A percentile compares a stretch with the other conserved stretches of the same genome.
Evolutionary conservation across 352 stramenopile species (phyloP).

Genomic region (Globisporangium apiculatum): DNA sequence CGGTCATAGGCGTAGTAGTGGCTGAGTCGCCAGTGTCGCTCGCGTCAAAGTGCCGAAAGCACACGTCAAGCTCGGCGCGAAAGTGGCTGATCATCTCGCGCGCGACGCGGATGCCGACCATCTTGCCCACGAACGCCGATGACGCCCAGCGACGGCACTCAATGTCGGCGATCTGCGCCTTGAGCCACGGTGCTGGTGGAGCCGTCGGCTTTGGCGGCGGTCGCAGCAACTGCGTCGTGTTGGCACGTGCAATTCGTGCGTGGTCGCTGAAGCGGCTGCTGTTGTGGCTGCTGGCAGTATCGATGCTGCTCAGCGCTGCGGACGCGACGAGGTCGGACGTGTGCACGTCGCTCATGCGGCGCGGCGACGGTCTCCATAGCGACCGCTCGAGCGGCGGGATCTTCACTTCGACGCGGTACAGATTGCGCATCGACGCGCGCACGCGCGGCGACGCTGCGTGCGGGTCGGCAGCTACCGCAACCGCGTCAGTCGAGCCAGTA

Average conservation of each 20-base stretch:
- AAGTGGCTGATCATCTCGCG: slow-evolving; percentile 84
- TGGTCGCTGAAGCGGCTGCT: slow-evolving; percentile 4
- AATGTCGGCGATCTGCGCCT: slow-evolving; percentile 80
- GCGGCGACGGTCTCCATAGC: slow-evolving; percentile 29
- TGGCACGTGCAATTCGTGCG: slow-evolving; percentile 24
- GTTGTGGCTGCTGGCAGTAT: neutral
- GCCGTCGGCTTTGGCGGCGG: slow-evolving; percentile 25
- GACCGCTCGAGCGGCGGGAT: slow-evolving; percentile 3
- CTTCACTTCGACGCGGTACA: slow-evolving; percentile 7
- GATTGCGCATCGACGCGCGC: slow-evolving; percentile 15
- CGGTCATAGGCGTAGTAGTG: no score
- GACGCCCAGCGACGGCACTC: slow-evolving; percentile 81
- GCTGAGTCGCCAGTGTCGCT: neutral
- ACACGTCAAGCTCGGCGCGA: slow-evolving; percentile 48
- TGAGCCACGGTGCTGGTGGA: slow-evolving; percentile 51
- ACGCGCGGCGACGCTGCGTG: slow-evolving; percentile 20
- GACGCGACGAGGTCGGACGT: slow-evolving; percentile 3
- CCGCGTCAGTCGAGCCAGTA: neutral
- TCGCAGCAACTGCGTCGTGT: slow-evolving; percentile 35
- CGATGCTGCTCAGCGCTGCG: neutral
- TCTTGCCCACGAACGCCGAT: slow-evolving; percentile 82
- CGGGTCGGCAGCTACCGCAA: neutral
- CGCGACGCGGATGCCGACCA: slow-evolving; percentile 79
- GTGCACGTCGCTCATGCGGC: slow-evolving; percentile 42
- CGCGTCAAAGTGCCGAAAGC: slow-evolving; percentile 25